These are phyloP conservation scores for Baudoinia panamericana DNA, from an alignment of 495 filamentous ascomycete species.

Conservation along the genomic window DNA sequence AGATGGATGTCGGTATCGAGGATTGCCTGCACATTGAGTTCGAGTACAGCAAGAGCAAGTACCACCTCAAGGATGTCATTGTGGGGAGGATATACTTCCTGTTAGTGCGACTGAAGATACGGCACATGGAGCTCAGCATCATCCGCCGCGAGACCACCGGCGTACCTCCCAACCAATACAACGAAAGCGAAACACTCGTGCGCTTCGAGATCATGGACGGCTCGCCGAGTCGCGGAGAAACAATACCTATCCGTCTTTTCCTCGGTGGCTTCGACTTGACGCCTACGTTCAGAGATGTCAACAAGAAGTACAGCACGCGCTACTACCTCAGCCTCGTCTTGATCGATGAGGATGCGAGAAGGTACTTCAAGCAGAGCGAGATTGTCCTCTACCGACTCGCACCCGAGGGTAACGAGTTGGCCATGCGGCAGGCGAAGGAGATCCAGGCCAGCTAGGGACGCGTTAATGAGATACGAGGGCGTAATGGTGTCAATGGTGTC, in stretches of 20 bases:
- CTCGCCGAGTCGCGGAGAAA: constrained; percentile 75
- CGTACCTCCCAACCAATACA: constrained; percentile 98
- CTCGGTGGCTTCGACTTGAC: constrained; percentile 96
- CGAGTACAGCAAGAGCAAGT: constrained; percentile 97
- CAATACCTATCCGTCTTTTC: constrained; percentile 95
- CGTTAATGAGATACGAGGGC: constrained; percentile 15
- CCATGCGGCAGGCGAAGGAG: constrained; percentile 19
- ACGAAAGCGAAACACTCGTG: constrained; percentile 96
- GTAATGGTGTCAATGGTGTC: constrained; percentile 4
- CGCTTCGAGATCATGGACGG: constrained; percentile 99
- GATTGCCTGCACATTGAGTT: constrained; percentile 99
- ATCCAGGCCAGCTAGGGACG: constrained; percentile 14
- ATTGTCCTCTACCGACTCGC: constrained; percentile 95
- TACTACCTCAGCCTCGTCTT: constrained; percentile 90
- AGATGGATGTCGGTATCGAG: constrained; percentile 99
- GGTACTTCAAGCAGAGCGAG: constrained; percentile 99
- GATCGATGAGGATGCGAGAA: constrained; percentile 58
- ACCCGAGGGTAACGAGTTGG: constrained; percentile 41
- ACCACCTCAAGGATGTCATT: constrained; percentile 98
- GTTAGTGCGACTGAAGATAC: constrained; percentile 95
- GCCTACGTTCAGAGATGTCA: constrained; percentile 97
- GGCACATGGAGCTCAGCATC: constrained; percentile 98
- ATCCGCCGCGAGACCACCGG: constrained; percentile 95
- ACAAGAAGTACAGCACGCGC: constrained; percentile 98
- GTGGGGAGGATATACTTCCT: constrained; percentile 98